These are phyloP conservation scores for Geranium rotundifolium DNA, from an alignment of 345 rosid genomes.

Conservation along the genomic window DNA sequence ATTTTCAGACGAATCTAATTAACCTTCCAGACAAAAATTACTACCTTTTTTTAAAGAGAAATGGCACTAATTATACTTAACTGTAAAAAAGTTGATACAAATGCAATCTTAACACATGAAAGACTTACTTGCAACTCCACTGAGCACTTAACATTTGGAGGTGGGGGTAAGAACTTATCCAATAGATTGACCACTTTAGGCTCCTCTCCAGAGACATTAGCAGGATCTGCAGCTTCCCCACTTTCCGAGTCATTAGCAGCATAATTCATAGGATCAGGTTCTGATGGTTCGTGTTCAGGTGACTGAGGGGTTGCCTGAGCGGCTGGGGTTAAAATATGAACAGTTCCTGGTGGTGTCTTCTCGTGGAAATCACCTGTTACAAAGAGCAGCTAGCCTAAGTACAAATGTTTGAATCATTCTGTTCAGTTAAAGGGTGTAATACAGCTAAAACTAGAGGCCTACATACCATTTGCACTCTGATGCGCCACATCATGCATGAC, in stretches of 20 bases:
- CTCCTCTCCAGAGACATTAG: conserved; percentile 26
- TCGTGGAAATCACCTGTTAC: conserved; percentile 29
- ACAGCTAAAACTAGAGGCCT: background rate
- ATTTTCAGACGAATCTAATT: no score
- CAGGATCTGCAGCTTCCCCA: conserved; percentile 25
- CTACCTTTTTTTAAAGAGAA: background rate
- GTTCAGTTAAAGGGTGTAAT: background rate
- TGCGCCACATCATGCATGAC: conserved; percentile 14
- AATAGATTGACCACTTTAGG: conserved; percentile 45
- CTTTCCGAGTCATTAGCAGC: conserved; percentile 26
- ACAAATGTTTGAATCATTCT: no score
- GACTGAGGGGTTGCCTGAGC: conserved; percentile 36
- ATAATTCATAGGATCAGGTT: conserved; percentile 20
- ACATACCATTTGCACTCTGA: conserved; percentile 24
- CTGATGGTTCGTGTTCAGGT: conserved; percentile 30
- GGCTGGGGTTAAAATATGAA: conserved; percentile 31
- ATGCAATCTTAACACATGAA: background rate
- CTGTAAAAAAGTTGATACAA: no score
- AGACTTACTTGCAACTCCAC: conserved; percentile 72
- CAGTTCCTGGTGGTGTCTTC: conserved; percentile 17
- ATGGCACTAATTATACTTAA: background rate
- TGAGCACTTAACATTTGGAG: conserved; percentile 55
- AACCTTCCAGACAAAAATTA: no score
- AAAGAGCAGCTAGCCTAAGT: no score
- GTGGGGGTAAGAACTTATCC: conserved; percentile 62